Evolutionary conservation across 2,329 filamentous ascomycete species (phyloP).

Genomic region (Diaporthe destruens): DNA sequence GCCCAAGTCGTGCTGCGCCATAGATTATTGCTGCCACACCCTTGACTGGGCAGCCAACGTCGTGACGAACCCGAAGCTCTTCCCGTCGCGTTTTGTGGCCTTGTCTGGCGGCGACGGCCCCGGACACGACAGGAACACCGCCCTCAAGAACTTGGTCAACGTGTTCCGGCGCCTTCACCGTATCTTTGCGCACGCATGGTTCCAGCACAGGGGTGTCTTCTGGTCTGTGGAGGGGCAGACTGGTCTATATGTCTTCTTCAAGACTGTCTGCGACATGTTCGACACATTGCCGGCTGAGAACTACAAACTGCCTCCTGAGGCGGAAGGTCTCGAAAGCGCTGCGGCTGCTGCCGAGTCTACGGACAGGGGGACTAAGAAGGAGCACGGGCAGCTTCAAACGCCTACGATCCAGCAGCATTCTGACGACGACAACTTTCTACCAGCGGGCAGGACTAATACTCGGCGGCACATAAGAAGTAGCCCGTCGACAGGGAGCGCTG

Average conservation of each 20-base stretch:
- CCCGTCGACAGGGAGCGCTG: conserved; percentile 81
- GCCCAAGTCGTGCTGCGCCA: conserved; percentile 96
- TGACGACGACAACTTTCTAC: conserved; percentile 64
- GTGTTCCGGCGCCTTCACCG: conserved; percentile 94
- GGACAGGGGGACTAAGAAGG: conserved; percentile 39
- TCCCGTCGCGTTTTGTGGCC: conserved; percentile 83
- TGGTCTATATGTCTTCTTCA: conserved; percentile 97
- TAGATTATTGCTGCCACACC: conserved; percentile 99
- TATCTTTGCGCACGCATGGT: conserved; percentile 99
- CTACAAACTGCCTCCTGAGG: conserved; percentile 94
- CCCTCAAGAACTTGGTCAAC: conserved; percentile 88
- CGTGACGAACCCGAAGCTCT: conserved; percentile 93
- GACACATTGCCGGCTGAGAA: conserved; percentile 91
- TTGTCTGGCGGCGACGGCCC: conserved; percentile 71
- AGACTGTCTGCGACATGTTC: conserved; percentile 94
- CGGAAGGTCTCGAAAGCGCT: conserved; percentile 79
- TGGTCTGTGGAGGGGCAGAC: conserved; percentile 92
- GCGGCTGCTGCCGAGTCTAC: conserved; percentile 38
- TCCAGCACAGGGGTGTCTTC: conserved; percentile 94
- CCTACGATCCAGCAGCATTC: conserved; percentile 41
- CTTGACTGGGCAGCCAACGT: conserved; percentile 97
- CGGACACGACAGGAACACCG: conserved; percentile 69
- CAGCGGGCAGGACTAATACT: conserved; percentile 76
- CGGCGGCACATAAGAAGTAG: conserved; percentile 85
- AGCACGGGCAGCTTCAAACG: conserved; percentile 47